A percentile compares a stretch with the other conserved stretches of the same genome.
These are phyloP conservation scores for Pezicula rhizophila DNA, from an alignment of 2,329 filamentous ascomycete species.

Conservation along the genomic window DNA sequence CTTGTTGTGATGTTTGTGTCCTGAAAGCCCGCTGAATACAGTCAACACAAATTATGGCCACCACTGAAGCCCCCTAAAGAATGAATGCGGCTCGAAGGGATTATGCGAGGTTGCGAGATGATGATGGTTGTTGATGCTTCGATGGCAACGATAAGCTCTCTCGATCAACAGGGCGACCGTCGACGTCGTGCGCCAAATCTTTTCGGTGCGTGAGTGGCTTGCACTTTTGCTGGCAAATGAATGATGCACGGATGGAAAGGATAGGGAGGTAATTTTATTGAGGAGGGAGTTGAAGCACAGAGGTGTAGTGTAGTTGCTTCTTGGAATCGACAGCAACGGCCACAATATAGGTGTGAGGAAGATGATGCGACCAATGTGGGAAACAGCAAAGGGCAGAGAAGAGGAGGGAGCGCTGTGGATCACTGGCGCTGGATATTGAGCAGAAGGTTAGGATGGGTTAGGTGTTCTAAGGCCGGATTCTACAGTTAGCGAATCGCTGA, in stretches of 20 bases:
- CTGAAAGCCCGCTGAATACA: neutral
- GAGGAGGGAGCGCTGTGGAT: slow-evolving; percentile 1
- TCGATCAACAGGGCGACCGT: neutral
- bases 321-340: too few relatives aligned
- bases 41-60: neutral
- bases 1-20: neutral
- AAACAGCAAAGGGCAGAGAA: slow-evolving; percentile 1
- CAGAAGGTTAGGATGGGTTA: too few relatives aligned
- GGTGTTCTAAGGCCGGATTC: too few relatives aligned
- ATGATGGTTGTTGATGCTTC: neutral
- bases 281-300: too few relatives aligned
- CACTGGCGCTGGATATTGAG: too few relatives aligned
- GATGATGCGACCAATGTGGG: slow-evolving; percentile 1
- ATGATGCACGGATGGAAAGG: too few relatives aligned
- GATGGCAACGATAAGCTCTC: too few relatives aligned
- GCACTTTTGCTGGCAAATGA: neutral
- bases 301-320: too few relatives aligned
- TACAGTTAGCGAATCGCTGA: too few relatives aligned
- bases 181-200: neutral
- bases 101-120: neutral
- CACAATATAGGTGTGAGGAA: neutral
- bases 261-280: too few relatives aligned
- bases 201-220: neutral
- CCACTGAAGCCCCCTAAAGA: neutral
- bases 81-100: neutral